Base-by-base conservation (phyloP, 2,329 filamentous ascomycete species). In the Ophiostoma himal-ulmi region DNA sequence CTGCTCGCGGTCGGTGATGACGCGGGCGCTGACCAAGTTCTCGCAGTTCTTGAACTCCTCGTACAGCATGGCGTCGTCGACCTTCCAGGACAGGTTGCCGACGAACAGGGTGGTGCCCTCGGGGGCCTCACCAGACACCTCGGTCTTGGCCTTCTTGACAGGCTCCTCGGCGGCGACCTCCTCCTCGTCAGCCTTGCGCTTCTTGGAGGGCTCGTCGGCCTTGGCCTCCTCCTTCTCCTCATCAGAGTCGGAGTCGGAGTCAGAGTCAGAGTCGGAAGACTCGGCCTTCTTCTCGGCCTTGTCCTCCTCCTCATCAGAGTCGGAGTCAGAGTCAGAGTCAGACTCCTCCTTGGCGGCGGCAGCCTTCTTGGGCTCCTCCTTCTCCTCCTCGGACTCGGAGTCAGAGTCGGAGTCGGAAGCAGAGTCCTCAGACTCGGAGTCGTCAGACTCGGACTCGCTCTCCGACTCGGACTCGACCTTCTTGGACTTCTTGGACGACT, bases 21-120 rank as follows among this genome's bases (percentile, higher is more conserved):
- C 89, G 76, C 92, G 90, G 74, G 89, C 90, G 76, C 88, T 86
- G 74, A 83, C 82, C 70, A 96, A 84, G 77, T 90, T 90, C 74
- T 89, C 90, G 77, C 90, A 94, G 73, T 86, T 82, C 83, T 93
- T 87, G 83, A 97, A 97, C 79, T 94, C 91, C 76, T 90, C 86
- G 75, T 86, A 85, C 74, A 97, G 88, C 82, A 87, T 88, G 74
- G 93, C 88, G 80, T 97, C 94, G 76, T 96, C 92, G 69, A 97
- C 84, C 78, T 89, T 92, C 93, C 93, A 97, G 81, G 91, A 93
- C 74, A 97, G 85, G 84, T 93, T 94, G 75, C 94, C 94, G 74
- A 93, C 88, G 80, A 96, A 97, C 69, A 97, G 88, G 77, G 93
- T 96, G 75, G 83, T 83, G 68, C 70, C 67, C 64, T 70, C 68